phyloP scores from a whole-genome alignment of 2,329 filamentous ascomycete genomes.

The Alternaria sp. region DNA sequence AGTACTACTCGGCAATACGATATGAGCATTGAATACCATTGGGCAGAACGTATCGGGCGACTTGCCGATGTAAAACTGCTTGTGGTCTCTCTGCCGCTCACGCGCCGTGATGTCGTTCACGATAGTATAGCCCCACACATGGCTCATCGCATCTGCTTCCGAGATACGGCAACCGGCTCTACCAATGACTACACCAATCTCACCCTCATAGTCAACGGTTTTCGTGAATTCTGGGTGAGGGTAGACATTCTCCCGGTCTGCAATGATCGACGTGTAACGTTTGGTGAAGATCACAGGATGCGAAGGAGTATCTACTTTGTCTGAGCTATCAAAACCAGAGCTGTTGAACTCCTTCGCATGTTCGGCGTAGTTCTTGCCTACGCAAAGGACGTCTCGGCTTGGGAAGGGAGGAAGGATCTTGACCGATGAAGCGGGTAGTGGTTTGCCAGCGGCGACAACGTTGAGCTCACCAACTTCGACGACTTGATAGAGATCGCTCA shows the following conservation, averaged over 20 bases:
- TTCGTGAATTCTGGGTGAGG: constrained; percentile 59
- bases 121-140: constrained; percentile 67
- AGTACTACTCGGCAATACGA: not conserved
- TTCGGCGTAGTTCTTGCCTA: constrained; percentile 66
- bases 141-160: constrained; percentile 56
- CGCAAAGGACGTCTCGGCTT: constrained; percentile 61
- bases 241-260: constrained; percentile 57
- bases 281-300: constrained; percentile 67
- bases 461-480: constrained; percentile 57
- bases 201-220: constrained; percentile 64
- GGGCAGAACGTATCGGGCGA: constrained; percentile 65
- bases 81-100: constrained; percentile 53
- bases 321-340: constrained; percentile 63
- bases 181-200: constrained; percentile 65
- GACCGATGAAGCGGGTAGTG: constrained; percentile 33
- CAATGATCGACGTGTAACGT: constrained; percentile 62
- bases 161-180: constrained; percentile 56
- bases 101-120: constrained; percentile 51
- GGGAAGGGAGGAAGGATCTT: constrained; percentile 57
- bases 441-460: constrained; percentile 48
- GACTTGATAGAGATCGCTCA: constrained; percentile 61
- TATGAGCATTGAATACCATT: constrained; percentile 51
- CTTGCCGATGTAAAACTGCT: constrained; percentile 68
- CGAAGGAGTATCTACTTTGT: constrained; percentile 62
- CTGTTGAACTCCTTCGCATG: constrained; percentile 67